These are phyloP conservation scores for Magnaporthiopsis rhizophila DNA, from an alignment of 2,329 filamentous ascomycete genomes.

Conservation along the genomic window DNA sequence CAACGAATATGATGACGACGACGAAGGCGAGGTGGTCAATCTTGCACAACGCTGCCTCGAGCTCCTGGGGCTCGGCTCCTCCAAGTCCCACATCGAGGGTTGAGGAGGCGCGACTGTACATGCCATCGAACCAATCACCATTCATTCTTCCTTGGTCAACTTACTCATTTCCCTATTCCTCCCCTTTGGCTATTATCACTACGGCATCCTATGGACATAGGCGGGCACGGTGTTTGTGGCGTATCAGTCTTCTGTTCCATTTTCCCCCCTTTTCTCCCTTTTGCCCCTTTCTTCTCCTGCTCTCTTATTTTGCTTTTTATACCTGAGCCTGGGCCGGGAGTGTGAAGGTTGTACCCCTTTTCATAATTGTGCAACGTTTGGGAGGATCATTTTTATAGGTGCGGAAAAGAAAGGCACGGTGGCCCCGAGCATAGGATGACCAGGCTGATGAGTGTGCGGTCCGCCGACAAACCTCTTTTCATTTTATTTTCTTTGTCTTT, in stretches of 20 bases:
- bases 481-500: neutral
- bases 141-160: neutral
- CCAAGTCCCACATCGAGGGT: slow-evolving; percentile 77
- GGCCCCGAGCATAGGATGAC: too few relatives aligned
- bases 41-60: slow-evolving; percentile 87
- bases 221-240: slow-evolving; percentile 37
- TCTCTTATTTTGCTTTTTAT: too few relatives aligned
- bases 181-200: slow-evolving; percentile 18
- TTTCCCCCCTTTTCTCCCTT: neutral
- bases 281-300: neutral
- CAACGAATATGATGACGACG: slow-evolving; percentile 78
- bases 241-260: slow-evolving; percentile 20
- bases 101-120: slow-evolving; percentile 27
- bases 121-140: too few relatives aligned
- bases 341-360: slow-evolving; percentile 1
- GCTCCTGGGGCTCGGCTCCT: slow-evolving; percentile 66
- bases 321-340: neutral
- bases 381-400: too few relatives aligned
- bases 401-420: too few relatives aligned
- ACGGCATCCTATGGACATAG: slow-evolving; percentile 28
- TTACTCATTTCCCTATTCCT: slow-evolving; percentile 4
- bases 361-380: slow-evolving; percentile 2
- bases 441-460: too few relatives aligned
- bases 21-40: slow-evolving; percentile 86
- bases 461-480: neutral